Conservation (phyloP, 257 asterid species). For the Jaltomata sinuosa region DNA sequence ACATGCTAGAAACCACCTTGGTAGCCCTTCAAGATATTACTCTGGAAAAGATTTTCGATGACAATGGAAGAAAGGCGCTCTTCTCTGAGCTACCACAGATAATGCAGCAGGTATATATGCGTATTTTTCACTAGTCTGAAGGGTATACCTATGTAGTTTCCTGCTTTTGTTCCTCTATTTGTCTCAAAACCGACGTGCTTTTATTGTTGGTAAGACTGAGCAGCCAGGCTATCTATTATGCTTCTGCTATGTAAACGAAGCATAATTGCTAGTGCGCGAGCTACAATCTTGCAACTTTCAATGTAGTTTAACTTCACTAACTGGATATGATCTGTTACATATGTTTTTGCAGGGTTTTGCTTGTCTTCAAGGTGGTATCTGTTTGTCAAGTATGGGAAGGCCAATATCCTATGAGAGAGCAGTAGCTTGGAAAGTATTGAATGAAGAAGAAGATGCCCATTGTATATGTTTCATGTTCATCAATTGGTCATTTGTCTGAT, state of each 20-base stretch:
- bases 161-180: not conserved
- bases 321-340: not conserved
- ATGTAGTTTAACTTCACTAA: not conserved
- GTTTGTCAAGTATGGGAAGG: conserved; percentile 45
- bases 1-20: conserved; percentile 94
- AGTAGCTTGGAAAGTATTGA: conserved; percentile 54
- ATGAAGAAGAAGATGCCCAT: conserved; percentile 75
- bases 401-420: conserved; percentile 41
- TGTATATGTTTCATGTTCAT: conserved; percentile 82
- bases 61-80: conserved; percentile 62
- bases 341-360: conserved; percentile 27
- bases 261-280: not conserved
- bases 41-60: conserved; percentile 74
- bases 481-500: conserved; percentile 75
- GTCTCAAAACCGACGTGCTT: not conserved
- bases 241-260: not conserved
- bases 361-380: conserved; percentile 39
- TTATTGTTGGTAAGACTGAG: not conserved
- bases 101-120: conserved; percentile 60
- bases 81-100: conserved; percentile 84
- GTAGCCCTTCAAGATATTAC: conserved; percentile 85
- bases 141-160: not conserved
- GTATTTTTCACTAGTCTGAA: not conserved
- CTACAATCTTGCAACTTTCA: not conserved
- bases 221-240: not conserved